Percentiles rank a stretch among this genome's conserved stretches.
phyloP scores from a whole-genome alignment of 108 stramenopile genomes.

The Nannochloropsis gaditana region DNA sequence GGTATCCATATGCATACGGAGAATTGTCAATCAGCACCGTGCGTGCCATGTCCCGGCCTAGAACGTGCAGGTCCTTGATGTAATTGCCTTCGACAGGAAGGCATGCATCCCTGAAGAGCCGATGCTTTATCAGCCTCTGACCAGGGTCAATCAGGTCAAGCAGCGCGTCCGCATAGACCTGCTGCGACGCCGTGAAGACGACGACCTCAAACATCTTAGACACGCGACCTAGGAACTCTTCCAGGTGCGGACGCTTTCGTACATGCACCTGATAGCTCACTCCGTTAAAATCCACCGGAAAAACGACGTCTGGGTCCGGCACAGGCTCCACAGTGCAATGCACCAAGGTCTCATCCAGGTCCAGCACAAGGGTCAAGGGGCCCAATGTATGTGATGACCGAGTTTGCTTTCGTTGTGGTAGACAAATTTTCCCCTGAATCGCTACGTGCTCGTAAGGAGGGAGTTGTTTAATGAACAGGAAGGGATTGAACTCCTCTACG shows the following conservation, averaged over 20 bases:
- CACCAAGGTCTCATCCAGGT: slow-evolving; percentile 97
- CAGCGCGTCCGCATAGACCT: slow-evolving; percentile 86
- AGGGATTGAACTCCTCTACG: slow-evolving; percentile 90
- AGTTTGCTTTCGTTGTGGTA: not conserved
- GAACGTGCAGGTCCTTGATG: slow-evolving; percentile 73
- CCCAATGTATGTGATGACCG: slow-evolving; percentile 23
- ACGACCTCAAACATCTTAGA: slow-evolving; percentile 81
- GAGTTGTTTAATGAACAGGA: slow-evolving; percentile 82
- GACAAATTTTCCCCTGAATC: not conserved
- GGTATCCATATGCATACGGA: slow-evolving; percentile 60
- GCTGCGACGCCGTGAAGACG: slow-evolving; percentile 88
- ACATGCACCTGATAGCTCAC: slow-evolving; percentile 77
- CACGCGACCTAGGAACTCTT: slow-evolving; percentile 68
- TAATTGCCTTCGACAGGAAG: slow-evolving; percentile 58
- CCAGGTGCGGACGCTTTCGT: slow-evolving; percentile 71
- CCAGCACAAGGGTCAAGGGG: slow-evolving; percentile 77
- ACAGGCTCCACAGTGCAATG: slow-evolving; percentile 73
- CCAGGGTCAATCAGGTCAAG: slow-evolving; percentile 90
- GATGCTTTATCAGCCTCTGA: slow-evolving; percentile 70
- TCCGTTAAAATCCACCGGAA: slow-evolving; percentile 67
- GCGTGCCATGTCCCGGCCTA: slow-evolving; percentile 70
- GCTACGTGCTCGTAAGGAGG: slow-evolving; percentile 62
- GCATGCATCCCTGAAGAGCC: slow-evolving; percentile 90
- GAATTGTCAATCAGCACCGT: slow-evolving; percentile 89
- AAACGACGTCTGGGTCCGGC: slow-evolving; percentile 48